phyloP scores from a whole-genome alignment of 208 protist species.

The Entamoeba invadens region DNA sequence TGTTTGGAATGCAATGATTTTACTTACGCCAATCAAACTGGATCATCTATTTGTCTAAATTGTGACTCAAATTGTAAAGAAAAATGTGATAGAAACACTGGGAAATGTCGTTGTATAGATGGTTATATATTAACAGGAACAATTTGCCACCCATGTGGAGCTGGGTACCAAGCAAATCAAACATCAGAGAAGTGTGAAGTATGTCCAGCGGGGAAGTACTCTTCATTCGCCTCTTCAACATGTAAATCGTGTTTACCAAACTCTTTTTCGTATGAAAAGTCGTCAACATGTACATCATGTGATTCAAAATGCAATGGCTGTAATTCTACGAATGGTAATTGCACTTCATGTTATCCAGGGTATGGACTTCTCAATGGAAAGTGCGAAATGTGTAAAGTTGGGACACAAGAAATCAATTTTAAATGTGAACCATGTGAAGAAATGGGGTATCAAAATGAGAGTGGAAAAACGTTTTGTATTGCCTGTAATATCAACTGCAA shows the following conservation, averaged over 20 bases:
- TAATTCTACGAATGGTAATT: neutral
- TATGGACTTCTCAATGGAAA: neutral
- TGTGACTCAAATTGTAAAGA: neutral
- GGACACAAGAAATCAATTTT: neutral
- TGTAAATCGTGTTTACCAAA: neutral
- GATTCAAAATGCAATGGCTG: neutral
- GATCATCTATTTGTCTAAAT: neutral
- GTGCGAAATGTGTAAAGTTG: neutral
- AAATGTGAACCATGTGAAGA: neutral
- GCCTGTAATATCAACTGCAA: neutral
- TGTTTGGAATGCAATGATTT: neutral
- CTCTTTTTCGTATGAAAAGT: neutral
- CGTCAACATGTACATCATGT: neutral
- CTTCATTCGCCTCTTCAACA: neutral
- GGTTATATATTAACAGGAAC: neutral
- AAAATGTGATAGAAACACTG: neutral
- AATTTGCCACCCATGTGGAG: neutral
- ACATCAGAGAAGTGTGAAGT: neutral
- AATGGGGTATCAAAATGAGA: neutral
- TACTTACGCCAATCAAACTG: neutral
- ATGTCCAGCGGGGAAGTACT: neutral
- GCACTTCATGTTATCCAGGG: neutral
- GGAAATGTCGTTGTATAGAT: neutral
- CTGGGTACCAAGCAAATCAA: neutral
- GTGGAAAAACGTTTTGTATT: neutral